Evolutionary conservation across 345 rosid species (phyloP).

Genomic region (Eucalyptus fibrosa): DNA sequence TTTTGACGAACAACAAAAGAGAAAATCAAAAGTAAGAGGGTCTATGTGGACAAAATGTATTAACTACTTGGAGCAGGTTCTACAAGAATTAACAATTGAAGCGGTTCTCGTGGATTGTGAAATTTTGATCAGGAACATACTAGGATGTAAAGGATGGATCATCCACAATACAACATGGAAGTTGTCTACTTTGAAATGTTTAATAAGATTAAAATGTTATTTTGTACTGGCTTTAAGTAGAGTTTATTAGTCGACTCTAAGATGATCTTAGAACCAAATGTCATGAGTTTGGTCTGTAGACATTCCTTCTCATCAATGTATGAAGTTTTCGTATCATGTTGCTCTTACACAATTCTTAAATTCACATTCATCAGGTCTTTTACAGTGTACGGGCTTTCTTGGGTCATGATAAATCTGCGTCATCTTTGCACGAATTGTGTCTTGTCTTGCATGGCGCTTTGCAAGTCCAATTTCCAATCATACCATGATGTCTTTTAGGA

Average conservation of each 20-base stretch:
- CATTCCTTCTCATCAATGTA: neutral
- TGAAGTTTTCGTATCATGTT: neutral
- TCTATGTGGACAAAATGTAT: neutral
- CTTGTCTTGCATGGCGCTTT: neutral
- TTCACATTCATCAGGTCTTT: neutral
- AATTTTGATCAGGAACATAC: neutral
- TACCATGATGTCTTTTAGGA: neutral
- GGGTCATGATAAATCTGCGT: neutral
- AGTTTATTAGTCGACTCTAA: neutral
- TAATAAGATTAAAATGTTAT: neutral
- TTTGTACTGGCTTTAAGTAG: neutral
- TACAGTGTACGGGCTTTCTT: neutral
- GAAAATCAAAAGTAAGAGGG: neutral
- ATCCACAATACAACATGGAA: neutral
- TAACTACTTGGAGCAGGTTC: neutral
- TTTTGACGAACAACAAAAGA: neutral
- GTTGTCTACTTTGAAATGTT: neutral
- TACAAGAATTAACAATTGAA: neutral
- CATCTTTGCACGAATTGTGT: neutral
- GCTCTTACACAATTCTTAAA: neutral
- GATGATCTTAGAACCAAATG: neutral
- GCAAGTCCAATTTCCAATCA: neutral
- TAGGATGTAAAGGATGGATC: neutral
- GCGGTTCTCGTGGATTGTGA: neutral
- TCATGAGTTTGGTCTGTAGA: neutral